These are phyloP conservation scores for Dimargaris cristalligena DNA, from an alignment of 192 early-diverging fungal species.

Conservation along the genomic window DNA sequence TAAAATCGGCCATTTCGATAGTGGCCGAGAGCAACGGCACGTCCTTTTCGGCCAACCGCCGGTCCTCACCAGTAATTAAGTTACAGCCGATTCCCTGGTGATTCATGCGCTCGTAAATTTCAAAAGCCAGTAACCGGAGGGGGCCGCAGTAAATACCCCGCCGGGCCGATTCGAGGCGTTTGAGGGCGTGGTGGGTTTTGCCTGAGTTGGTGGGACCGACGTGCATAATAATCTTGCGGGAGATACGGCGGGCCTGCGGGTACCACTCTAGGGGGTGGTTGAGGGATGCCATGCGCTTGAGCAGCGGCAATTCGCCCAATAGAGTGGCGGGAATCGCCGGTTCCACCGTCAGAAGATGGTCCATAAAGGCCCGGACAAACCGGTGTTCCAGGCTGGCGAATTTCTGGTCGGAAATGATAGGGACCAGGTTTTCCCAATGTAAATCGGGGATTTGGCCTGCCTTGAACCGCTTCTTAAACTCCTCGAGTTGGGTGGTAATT, in stretches of 20 bases:
- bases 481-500: not conserved
- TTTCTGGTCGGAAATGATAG: not conserved
- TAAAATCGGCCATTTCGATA: slow-evolving; percentile 72
- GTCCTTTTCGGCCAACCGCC: slow-evolving; percentile 32
- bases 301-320: slow-evolving; percentile 4
- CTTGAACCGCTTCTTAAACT: not conserved
- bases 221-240: slow-evolving; percentile 75
- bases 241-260: slow-evolving; percentile 48
- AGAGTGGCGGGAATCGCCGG: not conserved
- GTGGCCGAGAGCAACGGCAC: slow-evolving; percentile 54
- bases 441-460: not conserved
- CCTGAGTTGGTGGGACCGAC: slow-evolving; percentile 97
- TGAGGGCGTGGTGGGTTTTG: slow-evolving; percentile 80
- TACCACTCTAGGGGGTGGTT: slow-evolving; percentile 64
- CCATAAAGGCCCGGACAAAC: slow-evolving; percentile 4
- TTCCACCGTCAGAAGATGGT: slow-evolving; percentile 8
- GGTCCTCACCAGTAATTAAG: slow-evolving; percentile 85
- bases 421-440: not conserved
- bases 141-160: slow-evolving; percentile 80
- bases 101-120: slow-evolving; percentile 79
- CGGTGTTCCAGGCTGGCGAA: not conserved
- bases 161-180: slow-evolving; percentile 41
- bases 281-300: not conserved
- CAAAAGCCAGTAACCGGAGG: slow-evolving; percentile 78
- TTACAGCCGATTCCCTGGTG: slow-evolving; percentile 54